Evolutionary conservation across 805 yeast genomes (phyloP), one percentile per base, ranked within the genome.

Genomic region (Limtongia smithiae): DNA sequence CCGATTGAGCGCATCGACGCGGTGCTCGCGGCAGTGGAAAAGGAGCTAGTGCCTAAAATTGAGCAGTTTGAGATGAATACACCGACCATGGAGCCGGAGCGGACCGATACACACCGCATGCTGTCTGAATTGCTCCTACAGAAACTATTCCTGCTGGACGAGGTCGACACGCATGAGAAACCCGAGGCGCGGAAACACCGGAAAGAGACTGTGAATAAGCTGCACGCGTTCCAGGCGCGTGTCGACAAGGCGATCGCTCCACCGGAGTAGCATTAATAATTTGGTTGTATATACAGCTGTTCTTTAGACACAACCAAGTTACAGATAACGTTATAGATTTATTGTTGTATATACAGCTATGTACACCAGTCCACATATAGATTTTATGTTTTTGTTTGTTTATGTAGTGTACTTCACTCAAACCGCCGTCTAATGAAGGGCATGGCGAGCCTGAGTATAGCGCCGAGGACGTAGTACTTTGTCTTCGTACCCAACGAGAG

Each of bases 191-290:
- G 63, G 15, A 39, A 55, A 18, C 52, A 46, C 20, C 50, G 63
- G 20, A 60, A 60, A 40, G 61, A 56, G 22, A 64, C 62, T 14
- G 55, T 60, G 18, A 60, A 60, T 31, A 31, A 32, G 34, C 54
- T 60, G 22, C 63, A 60, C 41, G 45, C 41, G n/a, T 56, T 48
- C 28, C 63, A 60, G 30, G 48, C 61, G 5, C 57, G 57, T 4
- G 49, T 59, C 12, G 63, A 60, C 37, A 48, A 9, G n/a, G 61
- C 55, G 11, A 37, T 36, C 27, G 40, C 36, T n/a, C n/a, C n/a
- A n/a, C n/a, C n/a, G n/a, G n/a, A n/a, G n/a, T n/a, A n/a, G n/a
- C n/a, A n/a, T n/a, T n/a, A n/a, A n/a, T n/a, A n/a, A n/a, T n/a
- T n/a, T n/a, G n/a, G n/a, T n/a, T n/a, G n/a, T n/a, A n/a, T n/a